phyloP scores from a whole-genome alignment of 192 early-diverging fungal species.

The Coemansia sp. region DNA sequence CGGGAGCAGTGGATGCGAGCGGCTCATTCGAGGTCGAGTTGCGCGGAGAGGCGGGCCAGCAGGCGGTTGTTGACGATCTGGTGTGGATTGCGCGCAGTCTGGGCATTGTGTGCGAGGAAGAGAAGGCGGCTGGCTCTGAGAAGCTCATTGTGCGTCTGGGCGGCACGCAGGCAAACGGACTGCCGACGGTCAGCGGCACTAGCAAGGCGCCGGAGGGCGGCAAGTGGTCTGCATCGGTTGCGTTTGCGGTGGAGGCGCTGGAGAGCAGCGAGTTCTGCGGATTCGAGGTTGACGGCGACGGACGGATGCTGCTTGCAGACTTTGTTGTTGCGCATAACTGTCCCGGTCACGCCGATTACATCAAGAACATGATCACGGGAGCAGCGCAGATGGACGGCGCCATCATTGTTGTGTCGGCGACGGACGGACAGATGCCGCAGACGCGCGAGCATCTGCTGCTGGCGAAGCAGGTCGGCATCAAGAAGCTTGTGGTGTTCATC shows the following conservation, averaged over 20 bases:
- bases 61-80: slow-evolving; percentile 16
- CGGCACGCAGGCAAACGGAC: slow-evolving; percentile 4
- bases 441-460: slow-evolving; percentile 97
- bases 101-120: slow-evolving; percentile 24
- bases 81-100: slow-evolving; percentile 45
- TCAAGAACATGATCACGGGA: slow-evolving; percentile 99
- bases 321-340: slow-evolving; percentile 56
- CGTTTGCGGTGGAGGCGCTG: slow-evolving; percentile 19
- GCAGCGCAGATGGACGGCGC: slow-evolving; percentile 98
- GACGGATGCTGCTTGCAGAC: slow-evolving; percentile 29
- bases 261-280: slow-evolving; percentile 25
- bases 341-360: slow-evolving; percentile 99
- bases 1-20: slow-evolving; percentile 27
- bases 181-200: slow-evolving; percentile 16
- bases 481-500: slow-evolving; percentile 92
- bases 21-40: slow-evolving; percentile 25
- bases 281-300: slow-evolving; percentile 38
- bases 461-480: slow-evolving; percentile 93
- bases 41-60: not conserved
- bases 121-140: not conserved
- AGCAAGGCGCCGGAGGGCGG: slow-evolving; percentile 1
- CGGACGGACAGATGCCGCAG: slow-evolving; percentile 98
- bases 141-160: slow-evolving; percentile 12
- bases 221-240: slow-evolving; percentile 16
- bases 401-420: slow-evolving; percentile 97